phyloP scores from a whole-genome alignment of 306 rosid species.

The Cicer pinnatifidum region DNA sequence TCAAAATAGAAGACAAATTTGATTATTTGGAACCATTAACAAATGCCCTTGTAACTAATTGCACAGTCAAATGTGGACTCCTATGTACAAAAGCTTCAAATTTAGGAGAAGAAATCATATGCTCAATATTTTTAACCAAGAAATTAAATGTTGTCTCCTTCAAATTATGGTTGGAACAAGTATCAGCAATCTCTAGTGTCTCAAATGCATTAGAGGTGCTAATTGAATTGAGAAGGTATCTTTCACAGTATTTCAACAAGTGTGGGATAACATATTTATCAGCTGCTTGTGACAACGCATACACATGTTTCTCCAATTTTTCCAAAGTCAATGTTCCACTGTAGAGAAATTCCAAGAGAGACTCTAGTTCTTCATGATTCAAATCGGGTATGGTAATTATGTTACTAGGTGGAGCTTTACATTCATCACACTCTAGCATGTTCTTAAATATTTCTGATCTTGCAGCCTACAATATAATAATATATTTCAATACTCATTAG shows the following conservation, averaged over 20 bases:
- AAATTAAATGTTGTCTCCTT: slow-evolving; percentile 64
- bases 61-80: slow-evolving; percentile 74
- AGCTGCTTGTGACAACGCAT: slow-evolving; percentile 69
- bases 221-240: slow-evolving; percentile 53
- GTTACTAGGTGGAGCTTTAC: slow-evolving; percentile 63
- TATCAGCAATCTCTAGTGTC: slow-evolving; percentile 67
- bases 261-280: slow-evolving; percentile 76
- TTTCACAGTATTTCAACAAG: slow-evolving; percentile 65
- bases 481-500: neutral
- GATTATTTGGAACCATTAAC: slow-evolving; percentile 49
- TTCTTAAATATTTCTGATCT: slow-evolving; percentile 81
- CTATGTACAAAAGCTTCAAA: slow-evolving; percentile 67
- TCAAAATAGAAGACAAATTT: neutral
- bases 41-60: slow-evolving; percentile 65
- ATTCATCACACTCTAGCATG: slow-evolving; percentile 71
- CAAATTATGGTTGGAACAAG: slow-evolving; percentile 56
- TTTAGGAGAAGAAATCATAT: slow-evolving; percentile 52
- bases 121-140: slow-evolving; percentile 59
- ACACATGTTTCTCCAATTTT: slow-evolving; percentile 63
- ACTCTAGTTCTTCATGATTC: slow-evolving; percentile 63
- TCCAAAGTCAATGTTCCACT: slow-evolving; percentile 57
- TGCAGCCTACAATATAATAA: slow-evolving; percentile 54
- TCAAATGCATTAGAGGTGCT: slow-evolving; percentile 58
- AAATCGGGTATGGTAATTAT: slow-evolving; percentile 60
- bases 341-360: slow-evolving; percentile 73